Conservation (phyloP, 2,329 filamentous ascomycete genomes). For the Claviceps pusilla region DNA sequence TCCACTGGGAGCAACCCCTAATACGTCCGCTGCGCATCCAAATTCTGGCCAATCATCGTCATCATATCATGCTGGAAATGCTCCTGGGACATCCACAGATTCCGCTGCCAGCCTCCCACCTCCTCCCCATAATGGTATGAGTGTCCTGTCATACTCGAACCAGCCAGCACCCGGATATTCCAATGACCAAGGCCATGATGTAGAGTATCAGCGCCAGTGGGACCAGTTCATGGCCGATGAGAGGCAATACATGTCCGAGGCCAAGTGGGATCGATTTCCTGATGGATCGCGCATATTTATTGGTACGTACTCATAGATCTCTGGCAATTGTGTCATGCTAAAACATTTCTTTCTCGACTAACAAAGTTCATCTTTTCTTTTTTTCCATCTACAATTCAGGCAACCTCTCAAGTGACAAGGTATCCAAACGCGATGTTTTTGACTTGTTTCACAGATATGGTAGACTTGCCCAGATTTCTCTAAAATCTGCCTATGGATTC, state of each 20-base stretch:
- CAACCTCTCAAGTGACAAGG: slow-evolving; percentile 82
- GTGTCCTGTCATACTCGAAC: slow-evolving; percentile 13
- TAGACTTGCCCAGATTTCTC: slow-evolving; percentile 80
- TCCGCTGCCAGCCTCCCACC: slow-evolving; percentile 17
- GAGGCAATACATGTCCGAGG: slow-evolving; percentile 59
- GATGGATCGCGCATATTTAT: slow-evolving; percentile 66
- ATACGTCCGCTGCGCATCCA: slow-evolving; percentile 17
- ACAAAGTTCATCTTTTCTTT: slow-evolving; percentile 3
- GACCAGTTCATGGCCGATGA: slow-evolving; percentile 61
- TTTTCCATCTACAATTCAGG: slow-evolving; percentile 32
- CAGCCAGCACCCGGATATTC: slow-evolving; percentile 13
- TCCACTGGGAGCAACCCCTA: slow-evolving; percentile 17
- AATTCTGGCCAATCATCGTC: slow-evolving; percentile 20
- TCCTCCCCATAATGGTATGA: slow-evolving; percentile 15
- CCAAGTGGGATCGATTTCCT: slow-evolving; percentile 69
- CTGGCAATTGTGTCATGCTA: not conserved
- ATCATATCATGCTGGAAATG: slow-evolving; percentile 18
- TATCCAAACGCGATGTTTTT: slow-evolving; percentile 87
- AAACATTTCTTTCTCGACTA: slow-evolving; percentile 5
- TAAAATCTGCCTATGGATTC: slow-evolving; percentile 94
- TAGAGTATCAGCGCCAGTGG: slow-evolving; percentile 49
- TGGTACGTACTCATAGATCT: slow-evolving; percentile 35
- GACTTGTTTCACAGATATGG: slow-evolving; percentile 78
- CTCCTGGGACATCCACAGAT: slow-evolving; percentile 19
- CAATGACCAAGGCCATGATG: slow-evolving; percentile 20